Evolutionary conservation across 2,329 filamentous ascomycete species (phyloP), one percentile per base, ranked within the genome.

Genomic region (Fusarium poae): DNA sequence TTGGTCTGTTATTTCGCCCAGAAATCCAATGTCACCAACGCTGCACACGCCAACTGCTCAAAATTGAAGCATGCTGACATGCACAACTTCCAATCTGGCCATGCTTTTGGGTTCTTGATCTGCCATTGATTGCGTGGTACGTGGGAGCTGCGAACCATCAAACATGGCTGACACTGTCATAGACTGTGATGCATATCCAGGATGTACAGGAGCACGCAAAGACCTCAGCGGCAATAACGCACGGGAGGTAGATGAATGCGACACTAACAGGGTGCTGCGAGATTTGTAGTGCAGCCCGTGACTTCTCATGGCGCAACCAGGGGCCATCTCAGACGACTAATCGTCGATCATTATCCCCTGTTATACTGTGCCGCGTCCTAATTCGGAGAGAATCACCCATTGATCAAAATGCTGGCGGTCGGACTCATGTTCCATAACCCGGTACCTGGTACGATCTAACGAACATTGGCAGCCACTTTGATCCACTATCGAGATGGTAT

Each of bases 401-500:
- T 63, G 25, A 35, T 64, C 27, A 52, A 67, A 40, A 45, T 16
- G 57, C 53, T 48, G 46, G 48, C 29, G 48, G 18, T 61, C 37
- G 61, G 58, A 25, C 43, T 54, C 50, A 59, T 23, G 23, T 55
- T 68, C 52, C 51, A n/a, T 32, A 45, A 65, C 59, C 67, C 60
- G 64, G 67, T 65, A 55, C 67, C 62, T 62, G 63, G 67, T 62
- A 55, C 52, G 50, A 62, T 62, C 56, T 55, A 63, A 54, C 50
- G 61, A 29, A 56, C 57, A 57, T 65, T 51, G 11, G 50, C 52
- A 67, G 63, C 71, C 71, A 67, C 63, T 53, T 53, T 63, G 49
- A 66, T 65, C 59, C 67, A 68, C 65, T 68, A 73, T 72, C 71
- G 60, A 73, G 68, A 73, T 73, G 48, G 50, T 51, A 68, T 66